phyloP scores from a whole-genome alignment of 2,329 filamentous ascomycete genomes.

The Epicoccum sorghinum region DNA sequence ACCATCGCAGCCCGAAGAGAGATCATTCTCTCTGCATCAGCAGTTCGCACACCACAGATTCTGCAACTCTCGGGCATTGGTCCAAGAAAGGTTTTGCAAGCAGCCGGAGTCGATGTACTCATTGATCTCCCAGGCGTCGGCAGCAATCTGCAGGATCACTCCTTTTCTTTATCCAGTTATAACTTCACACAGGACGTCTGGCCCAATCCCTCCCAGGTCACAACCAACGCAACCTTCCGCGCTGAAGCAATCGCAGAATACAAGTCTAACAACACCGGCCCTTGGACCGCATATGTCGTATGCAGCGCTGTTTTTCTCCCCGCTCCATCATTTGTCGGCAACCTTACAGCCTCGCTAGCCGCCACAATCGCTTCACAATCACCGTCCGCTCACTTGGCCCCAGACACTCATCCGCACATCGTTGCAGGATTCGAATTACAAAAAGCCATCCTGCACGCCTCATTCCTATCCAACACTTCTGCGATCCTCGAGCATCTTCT shows the following conservation, averaged over 20 bases:
- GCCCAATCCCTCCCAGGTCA: constrained; percentile 5
- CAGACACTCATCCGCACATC: background rate
- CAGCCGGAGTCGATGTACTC: constrained; percentile 20
- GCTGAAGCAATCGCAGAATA: constrained; percentile 1
- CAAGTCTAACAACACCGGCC: constrained; percentile 6
- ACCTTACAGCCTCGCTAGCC: background rate
- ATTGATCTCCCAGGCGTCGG: constrained; percentile 36
- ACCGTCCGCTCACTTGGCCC: background rate
- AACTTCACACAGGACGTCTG: constrained; percentile 8
- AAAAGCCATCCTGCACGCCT: background rate
- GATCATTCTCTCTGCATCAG: constrained; percentile 65
- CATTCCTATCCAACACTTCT: background rate
- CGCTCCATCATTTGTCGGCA: background rate
- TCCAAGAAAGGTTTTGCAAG: constrained; percentile 8
- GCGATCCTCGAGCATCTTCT: constrained; percentile 6
- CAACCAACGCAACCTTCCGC: constrained; percentile 18
- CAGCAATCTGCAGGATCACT: constrained; percentile 37
- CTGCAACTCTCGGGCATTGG: constrained; percentile 69
- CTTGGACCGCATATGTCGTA: constrained; percentile 1
- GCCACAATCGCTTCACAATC: background rate
- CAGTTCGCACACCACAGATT: constrained; percentile 65
- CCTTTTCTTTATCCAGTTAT: constrained; percentile 1
- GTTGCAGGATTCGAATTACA: constrained; percentile 5
- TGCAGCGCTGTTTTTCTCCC: constrained; percentile 9
- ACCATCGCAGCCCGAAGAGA: constrained; percentile 47